Percentiles rank a stretch among this genome's conserved stretches.
Evolutionary conservation across 768 basidiomycete genomes (phyloP).

Genomic region (Pleurotus cornucopiae): DNA sequence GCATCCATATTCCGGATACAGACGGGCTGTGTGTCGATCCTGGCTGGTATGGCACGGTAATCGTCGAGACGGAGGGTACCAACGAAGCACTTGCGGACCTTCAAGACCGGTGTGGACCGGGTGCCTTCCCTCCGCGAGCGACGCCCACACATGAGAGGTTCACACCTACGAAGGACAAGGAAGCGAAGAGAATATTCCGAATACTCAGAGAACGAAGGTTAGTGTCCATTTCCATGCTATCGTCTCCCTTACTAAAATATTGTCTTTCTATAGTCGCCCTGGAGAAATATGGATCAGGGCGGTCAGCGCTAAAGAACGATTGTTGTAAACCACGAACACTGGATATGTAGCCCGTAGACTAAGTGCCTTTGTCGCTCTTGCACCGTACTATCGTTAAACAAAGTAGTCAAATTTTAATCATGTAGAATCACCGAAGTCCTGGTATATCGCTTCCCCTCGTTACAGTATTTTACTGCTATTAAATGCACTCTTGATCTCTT

Average conservation of each 20-base stretch:
- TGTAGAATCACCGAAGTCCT: neutral
- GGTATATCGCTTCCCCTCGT: neutral
- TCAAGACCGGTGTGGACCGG: constrained; percentile 65
- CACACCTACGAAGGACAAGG: constrained; percentile 30
- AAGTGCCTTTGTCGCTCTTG: too few species aligned
- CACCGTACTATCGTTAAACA: neutral
- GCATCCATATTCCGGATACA: constrained; percentile 52
- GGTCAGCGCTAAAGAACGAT: constrained; percentile 61
- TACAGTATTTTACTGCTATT: neutral
- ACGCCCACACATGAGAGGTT: constrained; percentile 30
- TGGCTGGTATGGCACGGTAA: constrained; percentile 80
- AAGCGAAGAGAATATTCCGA: constrained; percentile 56
- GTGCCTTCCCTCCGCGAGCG: constrained; percentile 60
- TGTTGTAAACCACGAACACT: constrained; percentile 32
- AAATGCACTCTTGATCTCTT: too few species aligned
- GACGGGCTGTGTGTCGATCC: constrained; percentile 61
- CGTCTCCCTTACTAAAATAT: constrained; percentile 11
- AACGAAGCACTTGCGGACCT: constrained; percentile 81
- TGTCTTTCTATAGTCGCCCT: constrained; percentile 47
- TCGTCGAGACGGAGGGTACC: constrained; percentile 85
- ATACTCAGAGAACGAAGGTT: constrained; percentile 80
- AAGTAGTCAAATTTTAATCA: neutral
- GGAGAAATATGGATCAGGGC: constrained; percentile 70
- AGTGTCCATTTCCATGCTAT: constrained; percentile 14
- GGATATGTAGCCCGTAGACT: too few species aligned